These are phyloP conservation scores for Solanum chiquidenum DNA, from an alignment of 257 asterid species.

Conservation along the genomic window DNA sequence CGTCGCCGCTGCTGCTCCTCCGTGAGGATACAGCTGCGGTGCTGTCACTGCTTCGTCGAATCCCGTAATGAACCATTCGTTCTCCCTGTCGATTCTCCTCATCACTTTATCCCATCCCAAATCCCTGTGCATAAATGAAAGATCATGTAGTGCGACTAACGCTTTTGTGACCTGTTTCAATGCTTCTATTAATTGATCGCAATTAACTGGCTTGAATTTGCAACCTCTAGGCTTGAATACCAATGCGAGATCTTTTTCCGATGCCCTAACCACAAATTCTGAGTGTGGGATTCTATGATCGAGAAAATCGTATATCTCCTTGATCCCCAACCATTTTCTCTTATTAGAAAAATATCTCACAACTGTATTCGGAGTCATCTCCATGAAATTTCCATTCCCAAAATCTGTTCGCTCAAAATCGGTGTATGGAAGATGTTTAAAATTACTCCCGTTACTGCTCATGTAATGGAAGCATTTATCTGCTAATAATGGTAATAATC, in stretches of 20 bases:
- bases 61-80: slow-evolving; percentile 29
- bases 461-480: slow-evolving; percentile 13
- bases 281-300: slow-evolving; percentile 33
- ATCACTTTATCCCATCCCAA: slow-evolving; percentile 36
- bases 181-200: slow-evolving; percentile 26
- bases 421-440: slow-evolving; percentile 5
- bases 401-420: slow-evolving; percentile 31
- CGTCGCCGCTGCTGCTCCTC: slow-evolving; percentile 4
- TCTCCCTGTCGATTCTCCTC: slow-evolving; percentile 22
- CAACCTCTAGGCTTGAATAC: slow-evolving; percentile 37
- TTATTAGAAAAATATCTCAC: slow-evolving; percentile 11
- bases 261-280: slow-evolving; percentile 23
- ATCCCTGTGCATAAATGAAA: slow-evolving; percentile 38
- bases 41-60: slow-evolving; percentile 36
- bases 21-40: slow-evolving; percentile 30
- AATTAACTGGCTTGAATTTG: slow-evolving; percentile 16
- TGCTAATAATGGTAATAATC: slow-evolving; percentile 26
- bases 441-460: background rate
- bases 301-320: slow-evolving; percentile 34
- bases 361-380: slow-evolving; percentile 28
- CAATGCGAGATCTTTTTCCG: slow-evolving; percentile 26
- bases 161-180: slow-evolving; percentile 36
- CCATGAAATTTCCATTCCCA: slow-evolving; percentile 18
- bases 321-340: slow-evolving; percentile 23
- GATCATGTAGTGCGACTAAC: slow-evolving; percentile 31